Percentiles rank a stretch among this genome's conserved stretches.
phyloP scores from a whole-genome alignment of 306 rosid species.

The Lathyrus tuberosus region DNA sequence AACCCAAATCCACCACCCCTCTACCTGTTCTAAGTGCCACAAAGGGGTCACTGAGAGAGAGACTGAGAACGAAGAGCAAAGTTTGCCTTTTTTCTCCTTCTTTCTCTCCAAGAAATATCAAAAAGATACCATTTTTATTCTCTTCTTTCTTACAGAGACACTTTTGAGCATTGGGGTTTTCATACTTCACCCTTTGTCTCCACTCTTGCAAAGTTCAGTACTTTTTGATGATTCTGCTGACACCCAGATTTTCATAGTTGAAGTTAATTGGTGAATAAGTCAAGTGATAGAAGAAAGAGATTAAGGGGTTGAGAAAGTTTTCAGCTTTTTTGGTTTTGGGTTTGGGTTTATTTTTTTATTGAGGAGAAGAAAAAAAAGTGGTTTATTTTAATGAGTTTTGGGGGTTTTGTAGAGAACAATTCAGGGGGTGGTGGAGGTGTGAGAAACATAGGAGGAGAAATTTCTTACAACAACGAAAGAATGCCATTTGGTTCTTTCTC shows the following conservation, averaged over 20 bases:
- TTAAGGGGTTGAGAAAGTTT: neutral
- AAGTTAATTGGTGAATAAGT: slow-evolving; percentile 22
- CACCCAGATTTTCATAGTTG: slow-evolving; percentile 7
- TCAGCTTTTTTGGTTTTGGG: neutral
- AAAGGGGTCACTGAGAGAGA: slow-evolving; percentile 40
- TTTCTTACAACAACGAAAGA: slow-evolving; percentile 54
- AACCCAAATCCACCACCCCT: slow-evolving; percentile 14
- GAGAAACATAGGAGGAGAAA: slow-evolving; percentile 63
- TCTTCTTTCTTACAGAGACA: slow-evolving; percentile 50
- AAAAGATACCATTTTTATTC: slow-evolving; percentile 16
- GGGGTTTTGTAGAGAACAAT: slow-evolving; percentile 79
- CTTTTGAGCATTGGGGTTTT: slow-evolving; percentile 56
- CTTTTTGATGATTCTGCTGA: slow-evolving; percentile 25
- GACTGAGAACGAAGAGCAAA: slow-evolving; percentile 72
- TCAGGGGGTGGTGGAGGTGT: slow-evolving; percentile 61
- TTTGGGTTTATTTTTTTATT: slow-evolving; percentile 4
- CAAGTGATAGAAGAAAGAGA: neutral
- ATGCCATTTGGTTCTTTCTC: slow-evolving; percentile 75
- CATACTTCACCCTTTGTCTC: slow-evolving; percentile 55
- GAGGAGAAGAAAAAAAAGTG: slow-evolving; percentile 4
- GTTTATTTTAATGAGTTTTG: slow-evolving; percentile 92
- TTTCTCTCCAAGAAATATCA: slow-evolving; percentile 44
- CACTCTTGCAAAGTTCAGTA: slow-evolving; percentile 39
- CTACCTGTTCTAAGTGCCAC: neutral
- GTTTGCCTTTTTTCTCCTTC: slow-evolving; percentile 71